phyloP scores from a whole-genome alignment of 108 stramenopile species.

The Halocafeteria seosinensis region DNA sequence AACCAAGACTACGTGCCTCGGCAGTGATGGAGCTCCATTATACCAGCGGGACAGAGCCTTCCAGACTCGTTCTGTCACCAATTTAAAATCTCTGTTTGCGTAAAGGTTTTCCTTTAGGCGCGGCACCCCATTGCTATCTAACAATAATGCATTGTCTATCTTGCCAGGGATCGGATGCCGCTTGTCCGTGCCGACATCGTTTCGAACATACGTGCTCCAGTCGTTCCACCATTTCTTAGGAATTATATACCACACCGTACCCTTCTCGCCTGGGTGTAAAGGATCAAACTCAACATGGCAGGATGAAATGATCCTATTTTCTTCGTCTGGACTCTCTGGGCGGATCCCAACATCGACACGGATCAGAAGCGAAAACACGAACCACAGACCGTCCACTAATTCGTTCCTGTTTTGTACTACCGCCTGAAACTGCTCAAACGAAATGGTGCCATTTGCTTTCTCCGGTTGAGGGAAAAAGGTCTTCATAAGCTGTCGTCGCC shows the following conservation, averaged over 20 bases:
- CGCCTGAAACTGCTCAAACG: neutral
- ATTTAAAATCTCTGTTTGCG: neutral
- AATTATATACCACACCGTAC: neutral
- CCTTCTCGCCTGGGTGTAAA: neutral
- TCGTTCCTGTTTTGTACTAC: too few relatives aligned
- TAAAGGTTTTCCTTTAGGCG: neutral
- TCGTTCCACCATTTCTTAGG: neutral
- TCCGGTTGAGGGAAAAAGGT: neutral
- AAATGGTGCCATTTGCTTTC: neutral
- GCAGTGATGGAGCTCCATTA: neutral
- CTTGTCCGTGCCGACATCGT: neutral
- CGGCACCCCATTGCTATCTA: neutral
- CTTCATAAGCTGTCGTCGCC: neutral
- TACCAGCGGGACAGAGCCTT: neutral
- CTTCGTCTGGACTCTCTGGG: neutral
- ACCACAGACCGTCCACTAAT: too few relatives aligned
- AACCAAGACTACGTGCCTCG: neutral
- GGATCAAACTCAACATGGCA: neutral
- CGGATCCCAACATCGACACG: neutral
- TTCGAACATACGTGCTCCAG: neutral
- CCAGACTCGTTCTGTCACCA: neutral
- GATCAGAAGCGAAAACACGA: neutral
- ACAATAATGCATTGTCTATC: too few relatives aligned
- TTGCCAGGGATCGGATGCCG: neutral
- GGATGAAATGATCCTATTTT: neutral